Base-by-base conservation (phyloP, 257 asterid genomes). In the Solanum ossicruentum region DNA sequence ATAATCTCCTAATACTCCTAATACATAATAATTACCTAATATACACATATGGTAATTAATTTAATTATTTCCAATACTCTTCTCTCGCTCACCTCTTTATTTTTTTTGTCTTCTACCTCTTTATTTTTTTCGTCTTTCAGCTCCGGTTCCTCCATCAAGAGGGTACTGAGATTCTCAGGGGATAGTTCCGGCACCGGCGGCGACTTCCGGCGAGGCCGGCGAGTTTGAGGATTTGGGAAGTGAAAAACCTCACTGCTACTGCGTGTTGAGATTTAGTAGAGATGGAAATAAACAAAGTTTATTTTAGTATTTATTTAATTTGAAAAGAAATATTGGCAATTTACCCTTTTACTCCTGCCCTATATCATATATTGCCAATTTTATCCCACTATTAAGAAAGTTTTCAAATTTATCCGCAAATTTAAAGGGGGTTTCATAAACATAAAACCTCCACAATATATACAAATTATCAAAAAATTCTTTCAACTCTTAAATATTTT, bases 101-200 rank as follows among this genome's bases (percentile, higher is more conserved):
- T n/a, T n/a, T n/a, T n/a, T n/a, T n/a, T n/a, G n/a, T 55, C 88
- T 43, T 84, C 93, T 55, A 91, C 58, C 43, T 51, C 80, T 71
- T 71, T 71, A 11, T 2, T 20, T 43, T 43, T 71, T 23, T 77
- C 63, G 58, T 52, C 81, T 21, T 23, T 23, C 15, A 32, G 77
- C n/a, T 73, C 81, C 4, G 41, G 26, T 23, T 77, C 51, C 45
- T 77, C 82, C 82, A 77, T 77, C 49, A 39, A 69, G 66, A 55
- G 9, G 45, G 2, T 63, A 12, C 1, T 6, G 41, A 23, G n/a
- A 28, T 63, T 63, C 26, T 23, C 47, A 66, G 73, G 12, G 21
- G 47, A 66, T 3, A 28, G 8, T 39, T 17, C 78, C 16, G 45
- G 28, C 52, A 4, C 78, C 52, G 78, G 52, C 78, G 12, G 21